phyloP scores from a whole-genome alignment of 208 protist genomes.

The Phytomonas francai region DNA sequence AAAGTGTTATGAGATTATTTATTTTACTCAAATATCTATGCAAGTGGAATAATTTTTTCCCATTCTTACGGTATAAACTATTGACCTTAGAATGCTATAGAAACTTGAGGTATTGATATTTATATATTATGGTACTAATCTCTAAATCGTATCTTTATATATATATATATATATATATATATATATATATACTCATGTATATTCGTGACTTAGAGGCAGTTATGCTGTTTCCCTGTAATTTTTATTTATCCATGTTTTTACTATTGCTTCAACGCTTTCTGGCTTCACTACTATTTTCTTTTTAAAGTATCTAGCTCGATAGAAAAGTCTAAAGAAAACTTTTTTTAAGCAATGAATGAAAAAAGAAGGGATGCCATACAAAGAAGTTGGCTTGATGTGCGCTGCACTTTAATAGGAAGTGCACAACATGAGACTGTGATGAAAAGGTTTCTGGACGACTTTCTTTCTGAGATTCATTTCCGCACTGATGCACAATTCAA shows the following conservation, averaged over 20 bases:
- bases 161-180: not conserved
- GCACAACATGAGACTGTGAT: slow-evolving; percentile 24
- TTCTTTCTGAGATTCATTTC: slow-evolving; percentile 21
- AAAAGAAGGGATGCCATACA: slow-evolving; percentile 15
- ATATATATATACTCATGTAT: slow-evolving; percentile 1
- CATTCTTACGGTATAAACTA: not conserved
- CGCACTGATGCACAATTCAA: slow-evolving; percentile 24
- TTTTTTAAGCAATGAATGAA: slow-evolving; percentile 7
- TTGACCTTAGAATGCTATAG: not conserved
- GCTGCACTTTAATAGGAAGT: slow-evolving; percentile 23
- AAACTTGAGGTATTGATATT: no score
- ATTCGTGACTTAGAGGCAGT: not conserved
- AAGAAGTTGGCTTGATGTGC: slow-evolving; percentile 40
- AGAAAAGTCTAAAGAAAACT: slow-evolving; percentile 6
- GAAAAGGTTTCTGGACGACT: slow-evolving; percentile 27
- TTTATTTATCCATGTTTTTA: slow-evolving; percentile 4
- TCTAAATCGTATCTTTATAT: slow-evolving; percentile 10
- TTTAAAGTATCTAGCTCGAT: slow-evolving; percentile 8
- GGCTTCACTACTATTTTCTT: slow-evolving; percentile 10
- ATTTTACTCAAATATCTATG: not conserved
- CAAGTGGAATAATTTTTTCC: not conserved
- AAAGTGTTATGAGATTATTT: not conserved
- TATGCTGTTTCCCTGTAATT: slow-evolving; percentile 1
- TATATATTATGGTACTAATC: not conserved
- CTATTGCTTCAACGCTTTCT: slow-evolving; percentile 11